Base-by-base conservation (phyloP, 495 filamentous ascomycete species). In the Cetradonia linearis region DNA sequence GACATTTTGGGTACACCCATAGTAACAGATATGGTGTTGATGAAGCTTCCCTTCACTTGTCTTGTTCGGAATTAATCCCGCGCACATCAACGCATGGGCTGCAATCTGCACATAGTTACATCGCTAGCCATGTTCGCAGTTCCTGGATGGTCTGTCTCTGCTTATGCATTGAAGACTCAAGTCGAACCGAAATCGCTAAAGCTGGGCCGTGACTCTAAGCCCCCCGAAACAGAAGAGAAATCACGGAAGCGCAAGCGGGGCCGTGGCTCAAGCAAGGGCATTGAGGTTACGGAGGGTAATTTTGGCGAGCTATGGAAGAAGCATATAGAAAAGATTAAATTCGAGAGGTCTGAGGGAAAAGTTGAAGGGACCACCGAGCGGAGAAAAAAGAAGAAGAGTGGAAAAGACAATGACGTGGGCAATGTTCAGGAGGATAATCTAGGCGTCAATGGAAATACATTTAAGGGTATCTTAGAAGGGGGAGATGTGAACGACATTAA, bases 91-190 rank as follows among this genome's bases (percentile, higher is more conserved):
- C 30, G 16, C n/a, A 20, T 10, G 11, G 10, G 8, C 27, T 18
- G 16, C 20, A 1, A 36, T 56, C 23, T 9, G 40, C 5, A 16
- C 20, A 30, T 18, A 25, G 0, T 28, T 52, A 16, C 7, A 36
- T 10, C 9, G 0, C 50, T 7, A 54, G 31, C 55, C 63, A 96
- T 98, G 93, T 98, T 98, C 70, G 83, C 91, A 5, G 91, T 96
- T 56, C 87, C 87, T 63, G 93, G 92, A 62, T 95, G 91, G 88
- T 86, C 87, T 25, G 76, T 96, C 30, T 79, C 88, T 62, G 78
- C 83, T 56, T 78, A 82, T 65, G 75, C 74, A 50, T 80, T 91
- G 55, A 88, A 86, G 71, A 71, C 81, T 27, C 90, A 96, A 73
- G 78, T 73, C 33, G 77, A 82, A 34, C 53, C 66, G n/a, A 50